Evolutionary conservation across 805 yeast genomes (phyloP), one percentile per base, ranked within the genome.

Genomic region (Kazachstania bromeliacearum): DNA sequence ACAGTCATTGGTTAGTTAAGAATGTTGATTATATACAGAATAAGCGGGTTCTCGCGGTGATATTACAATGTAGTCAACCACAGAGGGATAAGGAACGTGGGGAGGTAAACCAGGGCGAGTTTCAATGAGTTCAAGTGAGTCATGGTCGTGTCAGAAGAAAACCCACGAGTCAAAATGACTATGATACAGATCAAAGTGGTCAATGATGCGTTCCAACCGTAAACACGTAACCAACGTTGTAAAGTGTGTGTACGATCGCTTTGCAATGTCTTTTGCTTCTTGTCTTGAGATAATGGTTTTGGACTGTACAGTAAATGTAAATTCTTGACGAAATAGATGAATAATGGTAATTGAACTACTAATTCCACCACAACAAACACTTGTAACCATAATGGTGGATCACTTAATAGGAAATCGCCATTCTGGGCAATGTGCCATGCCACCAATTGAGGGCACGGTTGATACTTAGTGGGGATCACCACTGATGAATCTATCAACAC

Each of bases 201-300:
- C 35, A 81, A 63, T 4, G 79, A 63, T 0, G 96, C 97, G 51
- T 85, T 85, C 47, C 82, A 70, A 3, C 89, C 95, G 57, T 92
- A 89, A 5, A 78, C 49, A 10, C 74, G 60, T 45, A 79, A 56
- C 52, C 10, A 21, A 5, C 28, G 13, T 9, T n/a, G 26, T 15
- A 33, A 10, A 3, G 10, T 19, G 16, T 19, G 21, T n/a, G 8
- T 27, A 7, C 27, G 7, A 18, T 32, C 6, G 29, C 8, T 12
- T 18, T 15, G 4, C 15, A 6, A 14, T 18, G 18, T 13, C 24
- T 14, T 18, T 16, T 4, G 31, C 22, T 21, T n/a, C n/a, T n/a
- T n/a, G n/a, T n/a, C n/a, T n/a, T n/a, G n/a, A n/a, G n/a, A n/a
- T n/a, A n/a, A n/a, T n/a, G n/a, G n/a, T n/a, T n/a, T n/a, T n/a